A percentile compares a stretch with the other conserved stretches of the same genome.
Evolutionary conservation across 2,329 filamentous ascomycete genomes (phyloP).

Genomic region (Thelonectria rubi): DNA sequence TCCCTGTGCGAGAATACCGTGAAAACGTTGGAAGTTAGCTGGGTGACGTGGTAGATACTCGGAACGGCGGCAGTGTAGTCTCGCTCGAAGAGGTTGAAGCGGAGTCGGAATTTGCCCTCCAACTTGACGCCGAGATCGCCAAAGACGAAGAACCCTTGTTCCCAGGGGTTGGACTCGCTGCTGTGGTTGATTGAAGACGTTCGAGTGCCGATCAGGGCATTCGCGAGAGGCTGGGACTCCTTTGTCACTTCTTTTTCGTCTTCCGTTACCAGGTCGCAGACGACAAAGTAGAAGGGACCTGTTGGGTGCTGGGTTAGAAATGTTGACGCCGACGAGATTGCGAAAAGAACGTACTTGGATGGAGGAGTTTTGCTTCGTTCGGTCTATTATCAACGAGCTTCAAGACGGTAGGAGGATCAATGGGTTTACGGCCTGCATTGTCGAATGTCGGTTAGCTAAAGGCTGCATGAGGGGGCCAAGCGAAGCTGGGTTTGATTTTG

Average conservation of each 20-base stretch:
- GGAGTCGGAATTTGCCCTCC: constrained; percentile 76
- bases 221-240: constrained; percentile 46
- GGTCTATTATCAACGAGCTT: constrained; percentile 61
- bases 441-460: background rate
- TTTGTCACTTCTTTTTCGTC: constrained; percentile 53
- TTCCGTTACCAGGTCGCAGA: constrained; percentile 53
- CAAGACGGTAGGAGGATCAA: constrained; percentile 88
- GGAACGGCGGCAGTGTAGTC: constrained; percentile 40
- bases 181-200: constrained; percentile 84
- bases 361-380: constrained; percentile 30
- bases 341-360: constrained; percentile 32
- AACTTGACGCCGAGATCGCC: constrained; percentile 83
- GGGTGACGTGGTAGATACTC: constrained; percentile 35
- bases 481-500: constrained; percentile 11
- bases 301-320: constrained; percentile 34
- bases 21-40: constrained; percentile 68
- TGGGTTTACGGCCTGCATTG: constrained; percentile 76
- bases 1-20: constrained; percentile 71
- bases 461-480: background rate
- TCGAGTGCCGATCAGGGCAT: constrained; percentile 73
- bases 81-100: constrained; percentile 75
- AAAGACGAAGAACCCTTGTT: constrained; percentile 91
- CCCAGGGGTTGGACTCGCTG: constrained; percentile 79
- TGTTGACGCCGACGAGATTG: background rate
- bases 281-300: constrained; percentile 62